Conservation (phyloP, 163 green algal genomes). For the Chlorella variabilis region DNA sequence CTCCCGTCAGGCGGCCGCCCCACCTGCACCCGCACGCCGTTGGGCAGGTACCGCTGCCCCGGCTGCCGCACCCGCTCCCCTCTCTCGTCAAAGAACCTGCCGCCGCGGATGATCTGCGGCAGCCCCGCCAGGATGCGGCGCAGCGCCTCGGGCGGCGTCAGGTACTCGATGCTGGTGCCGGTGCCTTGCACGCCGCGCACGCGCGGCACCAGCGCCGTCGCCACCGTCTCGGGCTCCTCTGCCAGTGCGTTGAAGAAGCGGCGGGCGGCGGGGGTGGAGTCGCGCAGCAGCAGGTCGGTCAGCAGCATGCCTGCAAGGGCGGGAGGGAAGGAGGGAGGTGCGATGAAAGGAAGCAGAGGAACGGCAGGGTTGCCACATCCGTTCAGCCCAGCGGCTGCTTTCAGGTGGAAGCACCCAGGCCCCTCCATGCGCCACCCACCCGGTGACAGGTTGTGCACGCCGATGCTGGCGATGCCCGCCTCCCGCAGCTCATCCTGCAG, state of each 20-base stretch:
- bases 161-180: constrained; percentile 56
- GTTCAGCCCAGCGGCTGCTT: too few species aligned
- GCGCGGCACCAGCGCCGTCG: constrained; percentile 81
- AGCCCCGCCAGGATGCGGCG: constrained; percentile 52
- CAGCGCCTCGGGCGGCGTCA: constrained; percentile 51
- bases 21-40: constrained; percentile 50
- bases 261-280: constrained; percentile 73
- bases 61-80: constrained; percentile 52
- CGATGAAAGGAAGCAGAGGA: too few species aligned
- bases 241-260: constrained; percentile 80
- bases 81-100: constrained; percentile 71
- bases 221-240: constrained; percentile 85
- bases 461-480: constrained; percentile 29
- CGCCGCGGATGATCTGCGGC: constrained; percentile 67
- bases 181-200: constrained; percentile 50
- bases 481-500: constrained; percentile 56
- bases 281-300: constrained; percentile 85
- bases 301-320: constrained; percentile 84
- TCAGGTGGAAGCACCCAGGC: background rate
- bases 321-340: too few species aligned
- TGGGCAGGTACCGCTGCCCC: constrained; percentile 48
- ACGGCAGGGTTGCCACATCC: too few species aligned
- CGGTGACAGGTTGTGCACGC: constrained; percentile 78
- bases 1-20: background rate
- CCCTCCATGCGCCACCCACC: constrained; percentile 8